Conservation (phyloP, 768 basidiomycete species). For the Panaeolus papilionaceus region DNA sequence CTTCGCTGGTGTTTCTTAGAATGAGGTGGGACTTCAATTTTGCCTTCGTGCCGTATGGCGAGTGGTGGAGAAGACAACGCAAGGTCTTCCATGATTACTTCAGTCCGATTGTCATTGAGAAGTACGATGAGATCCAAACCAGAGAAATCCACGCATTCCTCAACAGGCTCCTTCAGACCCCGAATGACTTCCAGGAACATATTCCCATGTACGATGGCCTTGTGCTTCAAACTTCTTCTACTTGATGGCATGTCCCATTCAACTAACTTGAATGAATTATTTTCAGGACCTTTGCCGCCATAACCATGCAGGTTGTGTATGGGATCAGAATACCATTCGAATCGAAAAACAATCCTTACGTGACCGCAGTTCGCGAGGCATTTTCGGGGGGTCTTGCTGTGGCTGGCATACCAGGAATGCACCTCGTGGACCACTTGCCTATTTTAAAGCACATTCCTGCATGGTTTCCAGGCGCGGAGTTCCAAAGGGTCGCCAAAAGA, state of each 20-base stretch:
- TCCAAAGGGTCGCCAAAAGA: constrained; percentile 52
- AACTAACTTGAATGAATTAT: background rate
- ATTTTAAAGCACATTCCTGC: constrained; percentile 33
- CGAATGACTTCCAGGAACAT: constrained; percentile 51
- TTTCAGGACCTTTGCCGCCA: constrained; percentile 37
- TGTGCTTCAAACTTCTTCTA: no score
- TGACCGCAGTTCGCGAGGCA: constrained; percentile 56
- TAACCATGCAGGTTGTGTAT: constrained; percentile 59
- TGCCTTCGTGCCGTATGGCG: constrained; percentile 58
- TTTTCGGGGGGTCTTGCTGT: constrained; percentile 52
- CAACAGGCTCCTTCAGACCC: constrained; percentile 48
- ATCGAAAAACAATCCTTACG: constrained; percentile 49
- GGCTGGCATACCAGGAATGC: constrained; percentile 57
- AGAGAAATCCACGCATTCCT: constrained; percentile 52
- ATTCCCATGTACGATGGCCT: constrained; percentile 43
- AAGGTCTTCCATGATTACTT: constrained; percentile 60
- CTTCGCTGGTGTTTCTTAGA: constrained; percentile 23
- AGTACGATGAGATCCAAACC: constrained; percentile 51
- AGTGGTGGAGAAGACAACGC: constrained; percentile 57
- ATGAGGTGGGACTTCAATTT: constrained; percentile 56
- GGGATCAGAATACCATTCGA: constrained; percentile 47
- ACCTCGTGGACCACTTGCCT: constrained; percentile 57
- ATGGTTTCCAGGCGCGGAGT: constrained; percentile 59
- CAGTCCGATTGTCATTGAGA: constrained; percentile 44
- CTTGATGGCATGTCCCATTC: background rate